Evolutionary conservation across 305 asterid species (phyloP).

Genomic region (Plantago lanceolata): DNA sequence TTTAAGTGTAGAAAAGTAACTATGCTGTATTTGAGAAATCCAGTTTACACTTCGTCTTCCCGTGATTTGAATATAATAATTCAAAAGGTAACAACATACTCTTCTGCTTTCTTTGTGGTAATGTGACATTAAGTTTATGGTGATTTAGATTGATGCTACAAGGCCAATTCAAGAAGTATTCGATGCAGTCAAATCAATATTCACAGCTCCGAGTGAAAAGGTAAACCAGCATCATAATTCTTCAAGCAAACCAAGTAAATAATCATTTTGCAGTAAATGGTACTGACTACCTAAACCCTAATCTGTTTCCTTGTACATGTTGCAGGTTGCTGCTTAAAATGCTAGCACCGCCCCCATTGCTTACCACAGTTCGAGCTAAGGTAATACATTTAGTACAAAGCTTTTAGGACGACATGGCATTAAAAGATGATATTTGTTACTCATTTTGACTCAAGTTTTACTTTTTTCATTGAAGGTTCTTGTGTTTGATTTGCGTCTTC

Average conservation of each 20-base stretch:
- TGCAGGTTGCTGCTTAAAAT: too few species aligned
- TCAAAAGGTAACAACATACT: conserved; percentile 55
- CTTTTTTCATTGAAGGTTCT: too few species aligned
- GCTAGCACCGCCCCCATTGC: too few species aligned
- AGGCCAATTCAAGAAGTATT: conserved; percentile 70
- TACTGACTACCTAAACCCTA: background rate
- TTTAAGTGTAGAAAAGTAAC: conserved; percentile 18
- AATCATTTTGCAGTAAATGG: background rate
- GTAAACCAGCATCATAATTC: conserved; percentile 33
- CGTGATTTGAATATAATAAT: conserved; percentile 74
- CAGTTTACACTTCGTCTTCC: too few species aligned
- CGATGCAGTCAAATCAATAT: conserved; percentile 67
- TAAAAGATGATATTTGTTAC: too few species aligned
- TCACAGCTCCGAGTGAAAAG: conserved; percentile 45
- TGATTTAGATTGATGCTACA: conserved; percentile 68
- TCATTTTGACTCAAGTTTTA: too few species aligned
- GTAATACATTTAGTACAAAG: too few species aligned
- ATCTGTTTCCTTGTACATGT: background rate
- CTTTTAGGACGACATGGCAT: background rate
- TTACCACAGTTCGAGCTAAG: too few species aligned
- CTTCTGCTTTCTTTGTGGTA: conserved; percentile 1
- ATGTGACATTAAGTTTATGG: conserved; percentile 9
- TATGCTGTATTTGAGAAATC: background rate
- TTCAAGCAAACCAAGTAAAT: background rate
- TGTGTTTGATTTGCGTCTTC: too few species aligned